These are phyloP conservation scores for Solanum sejunctum DNA, from an alignment of 257 asterid species.

Conservation along the genomic window DNA sequence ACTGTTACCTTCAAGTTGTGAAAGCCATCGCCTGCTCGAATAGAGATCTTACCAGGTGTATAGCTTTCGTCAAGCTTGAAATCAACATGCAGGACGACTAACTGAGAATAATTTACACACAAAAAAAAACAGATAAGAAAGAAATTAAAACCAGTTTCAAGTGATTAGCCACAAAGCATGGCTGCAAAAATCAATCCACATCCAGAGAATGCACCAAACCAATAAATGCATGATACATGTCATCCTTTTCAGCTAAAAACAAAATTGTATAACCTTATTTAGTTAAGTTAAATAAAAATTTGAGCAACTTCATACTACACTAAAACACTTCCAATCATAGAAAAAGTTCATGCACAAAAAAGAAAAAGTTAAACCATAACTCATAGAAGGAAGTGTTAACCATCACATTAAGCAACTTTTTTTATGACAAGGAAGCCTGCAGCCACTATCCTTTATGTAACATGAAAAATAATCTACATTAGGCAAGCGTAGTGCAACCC, in stretches of 20 bases:
- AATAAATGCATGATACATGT: neutral
- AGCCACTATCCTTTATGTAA: no score
- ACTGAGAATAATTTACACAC: neutral
- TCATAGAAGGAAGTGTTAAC: neutral
- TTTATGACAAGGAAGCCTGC: no score
- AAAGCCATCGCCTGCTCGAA: conserved; percentile 94
- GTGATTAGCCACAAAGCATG: neutral
- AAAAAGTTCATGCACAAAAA: neutral
- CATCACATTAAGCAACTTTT: neutral
- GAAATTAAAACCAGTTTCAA: neutral
- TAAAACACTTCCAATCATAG: neutral
- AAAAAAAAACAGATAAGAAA: neutral
- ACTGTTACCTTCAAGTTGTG: conserved; percentile 77
- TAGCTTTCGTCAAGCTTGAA: conserved; percentile 97
- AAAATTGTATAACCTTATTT: neutral
- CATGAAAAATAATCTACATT: no score
- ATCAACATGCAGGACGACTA: conserved; percentile 75
- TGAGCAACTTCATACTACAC: neutral
- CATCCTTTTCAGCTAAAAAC: neutral
- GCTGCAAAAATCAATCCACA: neutral
- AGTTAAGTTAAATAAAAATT: neutral
- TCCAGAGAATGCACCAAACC: neutral
- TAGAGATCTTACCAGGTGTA: conserved; percentile 82
- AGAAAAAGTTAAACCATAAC: neutral
- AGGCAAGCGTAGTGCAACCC: no score